A percentile compares a stretch with the other conserved stretches of the same genome.
Conservation (phyloP, 2,329 filamentous ascomycete species). For the Penicillium fuscoglaucum region DNA sequence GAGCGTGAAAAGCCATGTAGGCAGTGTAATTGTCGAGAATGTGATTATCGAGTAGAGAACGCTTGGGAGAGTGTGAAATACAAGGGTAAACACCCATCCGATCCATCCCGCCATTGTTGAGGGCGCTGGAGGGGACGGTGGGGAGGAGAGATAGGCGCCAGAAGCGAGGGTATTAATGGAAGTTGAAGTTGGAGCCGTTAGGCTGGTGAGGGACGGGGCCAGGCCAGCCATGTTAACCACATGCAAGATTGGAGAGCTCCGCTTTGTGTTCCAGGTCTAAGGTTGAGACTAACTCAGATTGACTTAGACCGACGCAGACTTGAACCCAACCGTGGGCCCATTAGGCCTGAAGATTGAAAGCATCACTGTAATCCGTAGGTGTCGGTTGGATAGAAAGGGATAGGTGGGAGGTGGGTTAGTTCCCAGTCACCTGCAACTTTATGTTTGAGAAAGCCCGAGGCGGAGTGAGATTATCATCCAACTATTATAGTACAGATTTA, state of each 20-base stretch:
- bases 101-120: constrained; percentile 47
- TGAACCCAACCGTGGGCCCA: constrained; percentile 6
- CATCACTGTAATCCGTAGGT: constrained; percentile 5
- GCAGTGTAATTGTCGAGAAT: constrained; percentile 83
- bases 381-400: not conserved
- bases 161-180: constrained; percentile 10
- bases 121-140: constrained; percentile 33
- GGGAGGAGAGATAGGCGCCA: constrained; percentile 24
- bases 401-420: not conserved
- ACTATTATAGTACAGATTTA: not conserved
- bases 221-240: constrained; percentile 17
- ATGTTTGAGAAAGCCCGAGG: not conserved
- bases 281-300: constrained; percentile 3
- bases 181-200: constrained; percentile 23
- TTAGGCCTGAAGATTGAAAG: constrained; percentile 1
- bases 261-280: constrained; percentile 12
- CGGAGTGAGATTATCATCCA: not conserved
- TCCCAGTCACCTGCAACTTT: not conserved
- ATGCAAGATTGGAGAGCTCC: constrained; percentile 15
- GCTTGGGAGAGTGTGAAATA: constrained; percentile 57
- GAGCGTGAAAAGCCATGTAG: constrained; percentile 83
- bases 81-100: constrained; percentile 50
- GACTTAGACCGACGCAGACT: constrained; percentile 4
- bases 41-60: constrained; percentile 76
- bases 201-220: constrained; percentile 22